Base-by-base conservation (phyloP, 2,329 filamentous ascomycete species). In the Cladophialophora immunda region DNA sequence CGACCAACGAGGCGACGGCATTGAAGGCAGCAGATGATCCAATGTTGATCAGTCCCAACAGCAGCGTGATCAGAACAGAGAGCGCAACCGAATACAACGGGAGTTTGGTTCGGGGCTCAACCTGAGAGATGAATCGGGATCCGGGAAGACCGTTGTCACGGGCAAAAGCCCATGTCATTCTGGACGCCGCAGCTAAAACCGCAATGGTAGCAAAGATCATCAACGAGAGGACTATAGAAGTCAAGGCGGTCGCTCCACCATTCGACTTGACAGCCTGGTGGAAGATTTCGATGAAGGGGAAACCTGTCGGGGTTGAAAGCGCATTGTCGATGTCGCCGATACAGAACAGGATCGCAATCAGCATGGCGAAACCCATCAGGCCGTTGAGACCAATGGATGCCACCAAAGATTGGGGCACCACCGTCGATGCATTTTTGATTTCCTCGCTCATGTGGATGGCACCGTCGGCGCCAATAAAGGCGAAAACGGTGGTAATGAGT, bases 91-190 rank as follows among this genome's bases (percentile, higher is more conserved):
- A 68, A 30, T 73, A 75, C 29, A 69, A 53, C 1, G 67, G 67
- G 80, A 79, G 1, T 79, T 75, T n/a, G 81, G 85, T 45, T 81
- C 84, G 63, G 86, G 81, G 74, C 83, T 84, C 76, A 86, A 77
- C 76, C 58, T 72, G 71, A 7, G 75, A 74, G 50, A 78, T 73
- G 52, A 69, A 69, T 29, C 68, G 62, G 68, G 74, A 78, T 29
- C 70, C 72, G 22, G 81, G 81, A n/a, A 81, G 67, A 3, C 81
- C 81, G 27, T 75, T 74, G 68, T 83, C 81, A 54, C 81, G 75
- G 13, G 80, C 78, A 67, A 82, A 82, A 1, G 80, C 76, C 77
- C 78, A 83, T 15, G 77, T 74, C 72, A 80, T 76, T 57, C 81
- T 74, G 4, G 79, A 79, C 2, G 79, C 76, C 2, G 79, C 75